Conservation (phyloP, 2,329 filamentous ascomycete species). For the Diaporthe humulicola region DNA sequence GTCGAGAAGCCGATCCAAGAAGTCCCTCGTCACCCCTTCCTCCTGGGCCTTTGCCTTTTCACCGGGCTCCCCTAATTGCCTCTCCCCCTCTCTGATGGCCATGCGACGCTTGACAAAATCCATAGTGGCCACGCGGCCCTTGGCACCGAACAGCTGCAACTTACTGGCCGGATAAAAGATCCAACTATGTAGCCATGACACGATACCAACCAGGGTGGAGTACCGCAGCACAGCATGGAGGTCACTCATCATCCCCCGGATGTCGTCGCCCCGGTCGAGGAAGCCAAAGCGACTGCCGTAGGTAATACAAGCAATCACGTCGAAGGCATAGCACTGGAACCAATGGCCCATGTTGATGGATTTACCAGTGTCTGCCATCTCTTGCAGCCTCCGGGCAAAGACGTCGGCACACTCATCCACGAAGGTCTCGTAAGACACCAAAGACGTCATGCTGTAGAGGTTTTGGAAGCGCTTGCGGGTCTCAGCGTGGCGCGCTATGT, state of each 20-base stretch:
- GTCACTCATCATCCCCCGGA: constrained; percentile 52
- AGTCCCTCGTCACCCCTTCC: constrained; percentile 48
- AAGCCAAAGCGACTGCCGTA: constrained; percentile 56
- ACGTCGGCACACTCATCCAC: constrained; percentile 61
- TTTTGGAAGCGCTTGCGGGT: constrained; percentile 56
- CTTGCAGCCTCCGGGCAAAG: constrained; percentile 52
- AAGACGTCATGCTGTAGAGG: constrained; percentile 61
- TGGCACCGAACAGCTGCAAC: constrained; percentile 32
- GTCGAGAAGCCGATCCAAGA: constrained; percentile 57
- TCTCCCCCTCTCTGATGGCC: constrained; percentile 28
- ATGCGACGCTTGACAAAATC: constrained; percentile 33
- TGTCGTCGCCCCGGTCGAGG: constrained; percentile 60
- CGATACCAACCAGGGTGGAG: constrained; percentile 32
- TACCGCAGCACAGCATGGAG: constrained; percentile 29
- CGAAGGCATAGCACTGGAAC: constrained; percentile 63
- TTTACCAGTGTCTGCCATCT: constrained; percentile 49
- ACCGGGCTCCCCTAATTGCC: neutral
- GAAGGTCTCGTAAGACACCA: constrained; percentile 62
- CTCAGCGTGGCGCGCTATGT: constrained; percentile 53
- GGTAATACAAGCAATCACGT: constrained; percentile 66
- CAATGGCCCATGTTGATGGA: constrained; percentile 56
- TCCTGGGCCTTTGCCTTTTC: neutral
- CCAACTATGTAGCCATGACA: constrained; percentile 28
- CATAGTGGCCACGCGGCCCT: constrained; percentile 25
- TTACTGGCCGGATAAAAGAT: constrained; percentile 28